Conservation (phyloP, 768 basidiomycete genomes). For the Mycena alexandri region DNA sequence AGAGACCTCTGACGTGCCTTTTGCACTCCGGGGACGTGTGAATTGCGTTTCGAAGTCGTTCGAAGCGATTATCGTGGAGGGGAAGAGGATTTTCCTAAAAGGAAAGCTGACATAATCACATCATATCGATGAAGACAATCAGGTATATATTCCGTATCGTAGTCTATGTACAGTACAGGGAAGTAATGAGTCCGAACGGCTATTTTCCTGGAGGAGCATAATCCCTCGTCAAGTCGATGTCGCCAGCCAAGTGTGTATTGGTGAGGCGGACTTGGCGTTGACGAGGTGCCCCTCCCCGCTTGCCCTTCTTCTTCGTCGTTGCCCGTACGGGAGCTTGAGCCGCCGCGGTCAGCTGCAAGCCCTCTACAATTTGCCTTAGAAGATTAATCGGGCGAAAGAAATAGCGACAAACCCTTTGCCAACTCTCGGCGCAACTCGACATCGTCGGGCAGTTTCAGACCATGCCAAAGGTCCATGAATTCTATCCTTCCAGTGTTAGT, state of each 20-base stretch:
- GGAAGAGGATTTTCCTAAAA: too few species aligned
- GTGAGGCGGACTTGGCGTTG: constrained; percentile 88
- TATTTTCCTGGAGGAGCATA: constrained; percentile 61
- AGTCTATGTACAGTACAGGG: constrained; percentile 26
- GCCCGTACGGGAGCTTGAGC: constrained; percentile 64
- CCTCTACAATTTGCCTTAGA: constrained; percentile 61
- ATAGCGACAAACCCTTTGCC: constrained; percentile 66
- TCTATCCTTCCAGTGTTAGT: constrained; percentile 61
- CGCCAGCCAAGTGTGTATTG: constrained; percentile 88
- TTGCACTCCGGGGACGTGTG: too few species aligned
- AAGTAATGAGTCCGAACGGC: not conserved
- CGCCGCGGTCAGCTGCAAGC: constrained; percentile 82
- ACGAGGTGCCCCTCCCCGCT: constrained; percentile 78
- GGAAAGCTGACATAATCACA: too few species aligned
- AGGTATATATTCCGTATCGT: not conserved
- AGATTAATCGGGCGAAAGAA: constrained; percentile 15
- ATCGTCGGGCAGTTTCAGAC: constrained; percentile 86
- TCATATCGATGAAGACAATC: too few species aligned
- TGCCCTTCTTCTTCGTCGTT: constrained; percentile 80
- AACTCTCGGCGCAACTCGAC: constrained; percentile 85
- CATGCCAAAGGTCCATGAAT: constrained; percentile 90
- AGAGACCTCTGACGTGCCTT: too few species aligned
- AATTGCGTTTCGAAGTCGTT: too few species aligned
- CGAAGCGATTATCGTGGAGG: too few species aligned
- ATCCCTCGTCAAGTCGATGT: constrained; percentile 87